Base-by-base conservation (phyloP, 768 basidiomycete species). In the Suillus plorans region DNA sequence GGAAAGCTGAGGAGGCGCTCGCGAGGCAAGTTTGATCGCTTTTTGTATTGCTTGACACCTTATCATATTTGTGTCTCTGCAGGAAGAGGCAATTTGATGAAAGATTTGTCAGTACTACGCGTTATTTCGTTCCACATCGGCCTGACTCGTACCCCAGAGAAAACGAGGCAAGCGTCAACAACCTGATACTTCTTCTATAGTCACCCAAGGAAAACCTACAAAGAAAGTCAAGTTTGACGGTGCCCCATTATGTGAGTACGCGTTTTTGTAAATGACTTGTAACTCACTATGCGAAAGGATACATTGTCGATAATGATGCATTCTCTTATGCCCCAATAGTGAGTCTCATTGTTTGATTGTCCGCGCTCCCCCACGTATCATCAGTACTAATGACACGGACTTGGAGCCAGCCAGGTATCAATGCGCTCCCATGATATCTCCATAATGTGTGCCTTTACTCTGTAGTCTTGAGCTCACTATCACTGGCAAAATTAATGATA, bases 61-160 rank as follows among this genome's bases (percentile, higher is more conserved):
- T 47, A 28, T 55, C 34, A 16, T 49, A 34, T 28, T 37, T 7
- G 16, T 55, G 28, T 47, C 31, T 64, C 50, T 59, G 39, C 70
- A 90, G 87, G 77, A 89, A 89, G 71, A 84, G 78, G 60, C 74
- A 81, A 10, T 89, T 89, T 73, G 84, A 85, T 64, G 80, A 81
- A 67, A 81, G 88, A 71, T 88, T 88, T 78, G 86, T 87, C 71
- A 71, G 86, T 83, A 6, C 5, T 55, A 18, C 4, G 36, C 0
- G 18, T 42, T 31, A 16, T 28, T 14, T 31, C 20, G 25, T 13
- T 7, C 28, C 22, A 59, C 60, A 2, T 44, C 25, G 9, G 42
- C 12, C n/a, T 60, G 20, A 55, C 44, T 8, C 16, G 25, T 34
- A 34, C 45, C 18, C 60, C 71, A 88, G 86, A 87, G 82, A 83